Base-by-base conservation (phyloP, 495 filamentous ascomycete genomes). In the Aspergillus carlsbadensis region DNA sequence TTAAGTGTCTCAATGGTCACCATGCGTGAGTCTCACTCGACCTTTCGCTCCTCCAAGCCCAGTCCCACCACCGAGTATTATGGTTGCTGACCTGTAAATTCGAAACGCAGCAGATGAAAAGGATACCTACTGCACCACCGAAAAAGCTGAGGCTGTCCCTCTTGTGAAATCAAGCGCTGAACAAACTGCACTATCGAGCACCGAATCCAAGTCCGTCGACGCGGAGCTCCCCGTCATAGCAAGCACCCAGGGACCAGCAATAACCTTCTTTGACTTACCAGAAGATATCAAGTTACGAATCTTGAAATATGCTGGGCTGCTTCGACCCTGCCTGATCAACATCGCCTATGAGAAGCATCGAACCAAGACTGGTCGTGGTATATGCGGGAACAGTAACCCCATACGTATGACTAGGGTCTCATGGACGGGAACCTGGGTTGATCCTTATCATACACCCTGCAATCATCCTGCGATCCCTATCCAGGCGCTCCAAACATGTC, bases 231-330 rank as follows among this genome's bases (percentile, higher is more conserved):
- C 14, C 6, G 14, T 35, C 26, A 8, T 29, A 29, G 3, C 26
- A 11, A 48, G 33, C 0, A 18, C 11, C 53, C 10, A 39, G 5
- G 10, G 22, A 8, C 13, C 26, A 0, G 39, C 11, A 10, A 53
- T 49, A 24, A 59, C 58, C 0, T 66, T 69, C 52, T 31, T 64
- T 2, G 53, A 67, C 22, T 50, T 70, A 20, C 67, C 67, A 6
- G 41, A 60, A 10, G 8, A 61, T 18, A 31, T 62, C 35, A 54
- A 56, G 14, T 54, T 50, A 11, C 54, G 21, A 17, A 64, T 71
- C 47, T 57, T 71, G 44, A 33, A 57, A 52, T 65, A 67, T 54
- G 65, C 64, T 42, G 60, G 62, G 3, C 56, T 70, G 2, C 31
- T 64, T 24, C 46, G 64, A 10, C 54, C 52, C n/a, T 67, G 62